Conservation (phyloP, 805 yeast genomes). For the Teunomyces atbi region DNA sequence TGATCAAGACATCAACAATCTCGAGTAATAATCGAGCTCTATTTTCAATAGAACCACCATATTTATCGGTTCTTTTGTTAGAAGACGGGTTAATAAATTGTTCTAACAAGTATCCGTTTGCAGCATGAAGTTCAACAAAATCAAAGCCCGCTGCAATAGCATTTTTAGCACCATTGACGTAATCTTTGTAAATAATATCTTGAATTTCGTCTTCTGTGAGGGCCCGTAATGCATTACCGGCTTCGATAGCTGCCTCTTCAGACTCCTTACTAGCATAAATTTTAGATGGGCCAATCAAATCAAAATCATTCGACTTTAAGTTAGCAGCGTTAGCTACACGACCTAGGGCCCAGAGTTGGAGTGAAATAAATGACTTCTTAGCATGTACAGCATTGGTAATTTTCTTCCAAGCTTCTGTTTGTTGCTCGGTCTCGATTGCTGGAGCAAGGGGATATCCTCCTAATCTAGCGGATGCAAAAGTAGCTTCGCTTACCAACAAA, state of each 20-base stretch:
- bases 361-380: conserved; percentile 10
- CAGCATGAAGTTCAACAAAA: conserved; percentile 41
- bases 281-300: conserved; percentile 17
- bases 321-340: conserved; percentile 26
- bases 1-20: conserved; percentile 50
- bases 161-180: conserved; percentile 25
- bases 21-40: conserved; percentile 42
- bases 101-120: conserved; percentile 40
- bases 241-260: conserved; percentile 29
- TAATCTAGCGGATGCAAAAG: conserved; percentile 26
- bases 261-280: conserved; percentile 16
- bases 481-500: conserved; percentile 46
- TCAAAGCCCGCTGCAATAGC: conserved; percentile 39
- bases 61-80: conserved; percentile 40
- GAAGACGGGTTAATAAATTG: conserved; percentile 36
- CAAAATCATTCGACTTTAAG: conserved; percentile 21
- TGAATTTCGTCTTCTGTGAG: conserved; percentile 22
- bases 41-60: conserved; percentile 46
- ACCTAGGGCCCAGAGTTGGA: conserved; percentile 17
- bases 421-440: conserved; percentile 22
- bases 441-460: conserved; percentile 24
- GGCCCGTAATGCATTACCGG: conserved; percentile 18
- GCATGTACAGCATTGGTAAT: conserved; percentile 16
- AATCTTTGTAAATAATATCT: conserved; percentile 16
- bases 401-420: conserved; percentile 26